Conservation (phyloP, 1,284 basidiomycete species). For the Lentinula novae-zelandiae region DNA sequence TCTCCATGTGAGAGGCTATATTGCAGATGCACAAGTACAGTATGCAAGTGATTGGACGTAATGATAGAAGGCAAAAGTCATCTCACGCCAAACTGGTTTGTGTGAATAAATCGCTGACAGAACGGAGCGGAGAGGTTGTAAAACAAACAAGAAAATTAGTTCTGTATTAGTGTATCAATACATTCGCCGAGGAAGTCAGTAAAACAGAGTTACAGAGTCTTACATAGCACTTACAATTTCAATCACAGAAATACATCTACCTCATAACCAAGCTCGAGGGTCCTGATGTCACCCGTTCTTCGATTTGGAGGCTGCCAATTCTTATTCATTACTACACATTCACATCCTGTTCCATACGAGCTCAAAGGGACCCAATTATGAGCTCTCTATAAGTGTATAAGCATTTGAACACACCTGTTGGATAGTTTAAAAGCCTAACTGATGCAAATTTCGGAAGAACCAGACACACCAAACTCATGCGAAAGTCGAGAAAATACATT, state of each 20-base stretch:
- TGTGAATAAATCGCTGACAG: slow-evolving; percentile 33
- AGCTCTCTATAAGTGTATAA: not conserved
- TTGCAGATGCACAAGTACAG: slow-evolving; percentile 6
- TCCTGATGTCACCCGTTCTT: not conserved
- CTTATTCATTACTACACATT: not conserved
- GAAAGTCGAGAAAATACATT: not conserved
- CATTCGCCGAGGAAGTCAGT: slow-evolving; percentile 25
- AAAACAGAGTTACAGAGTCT: not conserved
- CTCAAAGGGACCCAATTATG: not conserved
- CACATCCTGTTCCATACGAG: not conserved
- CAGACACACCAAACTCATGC: not conserved
- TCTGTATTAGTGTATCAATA: slow-evolving; percentile 23
- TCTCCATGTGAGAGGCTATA: slow-evolving; percentile 37
- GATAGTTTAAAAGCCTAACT: not conserved
- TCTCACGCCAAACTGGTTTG: slow-evolving; percentile 15
- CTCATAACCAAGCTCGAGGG: not conserved
- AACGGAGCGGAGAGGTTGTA: slow-evolving; percentile 34
- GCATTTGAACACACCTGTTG: not conserved
- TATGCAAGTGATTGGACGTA: slow-evolving; percentile 30
- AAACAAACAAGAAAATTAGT: slow-evolving; percentile 8
- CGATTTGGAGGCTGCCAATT: not conserved
- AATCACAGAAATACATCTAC: not conserved
- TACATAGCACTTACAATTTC: not conserved
- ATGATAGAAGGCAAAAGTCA: slow-evolving; percentile 18
- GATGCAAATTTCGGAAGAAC: not conserved